Base-by-base conservation (phyloP, 2,329 filamentous ascomycete species). In the Bertia moriformis region DNA sequence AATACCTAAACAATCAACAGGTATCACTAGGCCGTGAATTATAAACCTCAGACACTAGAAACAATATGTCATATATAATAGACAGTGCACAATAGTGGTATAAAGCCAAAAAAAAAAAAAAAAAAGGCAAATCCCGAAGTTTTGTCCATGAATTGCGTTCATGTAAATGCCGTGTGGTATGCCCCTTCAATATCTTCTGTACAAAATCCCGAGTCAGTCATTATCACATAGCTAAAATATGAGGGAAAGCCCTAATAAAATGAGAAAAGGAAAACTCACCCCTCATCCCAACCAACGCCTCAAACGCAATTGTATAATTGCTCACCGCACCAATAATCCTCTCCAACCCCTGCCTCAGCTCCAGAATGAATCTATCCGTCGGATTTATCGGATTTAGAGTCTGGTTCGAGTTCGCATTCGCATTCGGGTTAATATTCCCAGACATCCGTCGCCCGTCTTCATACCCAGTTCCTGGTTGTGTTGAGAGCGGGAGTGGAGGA, bases 231-330 rank as follows among this genome's bases (percentile, higher is more conserved):
- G n/a, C n/a, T n/a, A n/a, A n/a, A n/a, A 35, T 7, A 35, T n/a
- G 24, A 35, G 10, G 15, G 32, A n/a, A n/a, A n/a, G n/a, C n/a
- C n/a, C 17, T 17, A 35, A 15, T 35, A 18, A 35, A 35, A 35
- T 12, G 32, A 14, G 7, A 18, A 17, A 35, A 15, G 7, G 18
- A 40, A 32, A 3, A 45, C 47, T 44, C 39, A 61, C 59, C 59
- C 59, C 56, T 57, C 59, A 62, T 62, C 20, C 59, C 59, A 46
- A 56, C 54, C 42, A 62, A 47, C 12, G 59, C 59, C 45, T 62
- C 59, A 44, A 60, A 62, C 39, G 57, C 58, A 44, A 50, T 46
- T 3, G 59, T 57, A 43, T 60, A 62, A 44, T 62, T 62, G 5
- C 50, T 51, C 4, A 60, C 49, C 14, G 57, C 51, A 1, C 39